phyloP scores from a whole-genome alignment of 2,329 filamentous ascomycete species.

The Phoma sp. region DNA sequence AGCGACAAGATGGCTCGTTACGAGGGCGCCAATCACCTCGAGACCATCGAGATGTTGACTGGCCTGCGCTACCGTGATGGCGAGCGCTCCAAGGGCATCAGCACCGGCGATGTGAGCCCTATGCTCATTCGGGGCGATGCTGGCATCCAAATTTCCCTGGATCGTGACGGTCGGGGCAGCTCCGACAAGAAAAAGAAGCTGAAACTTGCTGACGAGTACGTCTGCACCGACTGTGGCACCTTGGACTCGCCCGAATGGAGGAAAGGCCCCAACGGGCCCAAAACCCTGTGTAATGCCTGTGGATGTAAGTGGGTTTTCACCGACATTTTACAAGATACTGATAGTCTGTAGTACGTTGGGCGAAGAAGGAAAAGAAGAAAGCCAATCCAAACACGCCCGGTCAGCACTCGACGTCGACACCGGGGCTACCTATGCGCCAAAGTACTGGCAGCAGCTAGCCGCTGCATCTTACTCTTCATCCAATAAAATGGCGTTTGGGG shows the following conservation, averaged over 20 bases:
- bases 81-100: constrained; percentile 85
- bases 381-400: constrained; percentile 29
- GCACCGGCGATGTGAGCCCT: constrained; percentile 81
- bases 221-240: constrained; percentile 94
- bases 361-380: constrained; percentile 78
- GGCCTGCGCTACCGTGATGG: constrained; percentile 87
- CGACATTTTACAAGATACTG: not conserved
- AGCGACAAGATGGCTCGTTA: constrained; percentile 85
- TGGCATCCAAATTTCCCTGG: constrained; percentile 81
- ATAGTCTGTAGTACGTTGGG: constrained; percentile 58
- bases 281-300: constrained; percentile 95
- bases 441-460: constrained; percentile 41
- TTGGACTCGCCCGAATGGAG: constrained; percentile 95
- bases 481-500: not conserved
- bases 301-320: constrained; percentile 64
- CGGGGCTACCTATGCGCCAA: constrained; percentile 35
- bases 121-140: constrained; percentile 83
- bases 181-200: constrained; percentile 87
- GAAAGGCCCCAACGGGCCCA: constrained; percentile 89
- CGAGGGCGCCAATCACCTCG: constrained; percentile 74
- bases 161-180: constrained; percentile 70
- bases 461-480: not conserved
- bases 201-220: constrained; percentile 83
- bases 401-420: constrained; percentile 25
- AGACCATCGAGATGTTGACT: constrained; percentile 92